Evolutionary conservation across 2,329 filamentous ascomycete species (phyloP).

Genomic region (Calonectria pauciramosa): DNA sequence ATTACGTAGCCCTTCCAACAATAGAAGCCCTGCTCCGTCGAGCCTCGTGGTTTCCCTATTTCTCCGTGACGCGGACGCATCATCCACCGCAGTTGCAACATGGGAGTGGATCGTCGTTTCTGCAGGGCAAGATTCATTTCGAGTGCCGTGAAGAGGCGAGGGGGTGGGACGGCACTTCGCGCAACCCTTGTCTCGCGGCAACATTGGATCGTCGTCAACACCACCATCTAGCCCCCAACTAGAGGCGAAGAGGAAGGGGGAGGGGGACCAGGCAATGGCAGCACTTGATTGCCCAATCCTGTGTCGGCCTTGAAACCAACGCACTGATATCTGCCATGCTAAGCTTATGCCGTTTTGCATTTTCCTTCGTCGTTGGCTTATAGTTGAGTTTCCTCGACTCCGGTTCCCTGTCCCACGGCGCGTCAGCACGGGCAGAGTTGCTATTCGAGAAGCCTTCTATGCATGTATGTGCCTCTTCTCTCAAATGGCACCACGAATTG

Average conservation of each 20-base stretch:
- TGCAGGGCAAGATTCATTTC: constrained; percentile 6
- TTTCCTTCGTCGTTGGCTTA: not conserved
- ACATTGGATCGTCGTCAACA: constrained; percentile 18
- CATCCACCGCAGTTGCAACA: constrained; percentile 5
- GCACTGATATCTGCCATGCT: not conserved
- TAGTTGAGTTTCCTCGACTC: not conserved
- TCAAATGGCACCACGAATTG: constrained; percentile 7
- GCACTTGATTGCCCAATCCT: not conserved
- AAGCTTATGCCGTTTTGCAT: not conserved
- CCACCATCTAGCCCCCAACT: constrained; percentile 10
- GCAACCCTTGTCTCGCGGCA: not conserved
- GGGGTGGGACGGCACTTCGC: constrained; percentile 25
- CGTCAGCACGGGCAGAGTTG: not conserved
- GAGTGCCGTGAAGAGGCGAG: constrained; percentile 20
- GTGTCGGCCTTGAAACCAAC: not conserved
- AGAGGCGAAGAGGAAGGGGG: not conserved
- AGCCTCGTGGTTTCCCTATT: not conserved
- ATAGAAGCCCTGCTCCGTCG: not conserved
- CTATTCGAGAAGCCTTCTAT: constrained; percentile 27
- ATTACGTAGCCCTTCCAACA: constrained; percentile 17
- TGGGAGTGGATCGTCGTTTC: constrained; percentile 19
- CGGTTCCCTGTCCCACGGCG: not conserved
- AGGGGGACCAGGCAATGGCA: not conserved
- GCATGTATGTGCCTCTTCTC: not conserved
- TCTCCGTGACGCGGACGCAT: constrained; percentile 14